Evolutionary conservation across 129 eudicot species (phyloP).

Genomic region (Helianthus annuus): HanXRQr2.0-SUNRISE NC_035446.2:132137695-132138194

Average conservation of each 20-base stretch:
- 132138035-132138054: not conserved
- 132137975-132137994: not conserved
- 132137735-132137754: too few relatives aligned
- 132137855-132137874: too few relatives aligned
- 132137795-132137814: not conserved
- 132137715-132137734: too few relatives aligned
- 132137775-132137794: slow-evolving; percentile 11
- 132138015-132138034: not conserved
- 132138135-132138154: too few relatives aligned
- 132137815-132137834: not conserved
- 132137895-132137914: not conserved
- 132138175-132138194: too few relatives aligned
- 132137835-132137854: not conserved
- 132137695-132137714: too few relatives aligned
- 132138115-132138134: too few relatives aligned
- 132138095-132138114: too few relatives aligned
- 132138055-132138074: too few relatives aligned
- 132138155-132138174: too few relatives aligned
- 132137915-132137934: slow-evolving; percentile 2
- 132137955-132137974: not conserved
- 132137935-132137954: slow-evolving; percentile 5
- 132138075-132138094: not conserved
- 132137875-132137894: not conserved
- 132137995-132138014: not conserved
- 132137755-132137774: slow-evolving; percentile 3